These are phyloP conservation scores for Penicillium pancosmium DNA, from an alignment of 495 filamentous ascomycete genomes.

Conservation along the genomic window DNA sequence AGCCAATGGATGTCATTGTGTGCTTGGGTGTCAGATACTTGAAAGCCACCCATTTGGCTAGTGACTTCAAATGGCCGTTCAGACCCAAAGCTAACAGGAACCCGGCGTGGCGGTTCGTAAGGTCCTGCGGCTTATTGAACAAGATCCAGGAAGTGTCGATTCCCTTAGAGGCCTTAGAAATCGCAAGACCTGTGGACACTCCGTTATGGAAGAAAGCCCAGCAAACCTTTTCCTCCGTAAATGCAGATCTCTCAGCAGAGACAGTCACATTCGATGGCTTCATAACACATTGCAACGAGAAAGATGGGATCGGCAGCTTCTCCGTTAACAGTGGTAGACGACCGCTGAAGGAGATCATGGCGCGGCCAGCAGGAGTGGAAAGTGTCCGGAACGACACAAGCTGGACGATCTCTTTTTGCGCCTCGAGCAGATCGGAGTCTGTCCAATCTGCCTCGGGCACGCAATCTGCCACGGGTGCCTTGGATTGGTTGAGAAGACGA, in stretches of 20 bases:
- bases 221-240: constrained; percentile 91
- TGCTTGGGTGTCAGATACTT: constrained; percentile 98
- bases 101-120: constrained; percentile 91
- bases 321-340: constrained; percentile 86
- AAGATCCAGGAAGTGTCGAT: constrained; percentile 99
- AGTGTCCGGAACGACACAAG: constrained; percentile 83
- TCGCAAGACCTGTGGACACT: constrained; percentile 84
- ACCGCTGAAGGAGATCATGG: constrained; percentile 80
- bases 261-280: constrained; percentile 88
- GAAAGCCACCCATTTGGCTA: constrained; percentile 98
- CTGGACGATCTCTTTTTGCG: constrained; percentile 87
- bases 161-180: constrained; percentile 85
- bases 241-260: constrained; percentile 77
- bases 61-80: constrained; percentile 87
- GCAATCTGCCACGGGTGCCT: constrained; percentile 74
- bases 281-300: constrained; percentile 86
- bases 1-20: constrained; percentile 96
- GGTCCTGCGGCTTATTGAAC: constrained; percentile 93
- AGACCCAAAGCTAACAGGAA: constrained; percentile 91
- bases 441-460: constrained; percentile 75
- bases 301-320: constrained; percentile 81
- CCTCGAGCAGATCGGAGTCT: constrained; percentile 85
- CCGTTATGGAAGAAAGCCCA: constrained; percentile 99
- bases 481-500: constrained; percentile 74
- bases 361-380: constrained; percentile 82